Base-by-base conservation (phyloP, 192 early-diverging fungal species). In the Entrophospora sp. region DNA sequence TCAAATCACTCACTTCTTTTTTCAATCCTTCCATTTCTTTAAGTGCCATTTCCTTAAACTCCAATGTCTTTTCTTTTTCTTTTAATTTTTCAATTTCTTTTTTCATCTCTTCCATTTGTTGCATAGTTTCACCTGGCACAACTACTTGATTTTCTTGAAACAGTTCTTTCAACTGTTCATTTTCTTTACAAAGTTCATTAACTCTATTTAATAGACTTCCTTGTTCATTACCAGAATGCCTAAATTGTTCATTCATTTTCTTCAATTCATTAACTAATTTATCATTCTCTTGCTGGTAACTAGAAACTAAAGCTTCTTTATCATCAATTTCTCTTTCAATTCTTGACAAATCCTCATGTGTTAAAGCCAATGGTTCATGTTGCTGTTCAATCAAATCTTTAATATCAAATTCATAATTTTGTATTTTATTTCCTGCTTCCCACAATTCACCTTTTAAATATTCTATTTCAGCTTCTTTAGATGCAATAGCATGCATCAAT, bases 91-190 rank as follows among this genome's bases (percentile, higher is more conserved):
- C 34, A 36, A 64, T 64, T 25, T 64, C 62, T 48, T 64, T 48
- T 35, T 64, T 64, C 44, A 64, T 49, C 35, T 64, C 62, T 16
- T 64, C 62, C 10, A 64, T 64, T 12, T 64, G 62, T 51, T 51
- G 45, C 16, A 51, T 14, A 7, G 37, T 30, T 32, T 20, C 46
- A 12, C 51, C 62, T 38, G 62, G 37, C 12, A 64, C 31, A 25
- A 27, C 20, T n/a, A 36, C 62, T 51, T 48, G n/a, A 51, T 22
- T 51, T 22, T 49, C 62, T 37, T 64, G 14, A 10, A 37, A 10
- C 7, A 36, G 25, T 36, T 16, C 43, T 14, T 51, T 64, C 4
- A 64, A 64, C 24, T 36, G 44, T 1, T 64, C 62, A 51, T 51
- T 24, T 36, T 64, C 62, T 24, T 16, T 13, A 24, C 18, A 28